phyloP scores from a whole-genome alignment of 495 filamentous ascomycete species.

The Acidiella bohemica region DNA sequence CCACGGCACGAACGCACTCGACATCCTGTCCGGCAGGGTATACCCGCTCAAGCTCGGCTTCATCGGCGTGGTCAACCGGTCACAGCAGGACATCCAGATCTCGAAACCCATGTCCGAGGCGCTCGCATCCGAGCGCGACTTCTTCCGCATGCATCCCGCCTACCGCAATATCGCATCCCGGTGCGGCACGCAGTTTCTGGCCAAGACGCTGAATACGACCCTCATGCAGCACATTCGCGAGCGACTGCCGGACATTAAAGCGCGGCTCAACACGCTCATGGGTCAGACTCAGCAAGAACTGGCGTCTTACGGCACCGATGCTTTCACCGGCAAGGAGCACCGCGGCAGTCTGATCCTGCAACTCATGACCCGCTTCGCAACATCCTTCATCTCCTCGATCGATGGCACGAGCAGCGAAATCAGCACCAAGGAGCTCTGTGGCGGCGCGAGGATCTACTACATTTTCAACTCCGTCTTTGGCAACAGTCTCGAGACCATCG shows the following conservation, averaged over 20 bases:
- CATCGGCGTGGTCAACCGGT: constrained; percentile 95
- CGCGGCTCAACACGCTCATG: constrained; percentile 93
- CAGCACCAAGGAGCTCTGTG: constrained; percentile 95
- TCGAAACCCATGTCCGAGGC: constrained; percentile 86
- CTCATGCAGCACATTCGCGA: constrained; percentile 96
- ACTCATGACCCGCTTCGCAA: constrained; percentile 95
- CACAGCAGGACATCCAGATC: constrained; percentile 94
- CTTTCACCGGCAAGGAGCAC: constrained; percentile 96
- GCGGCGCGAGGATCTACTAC: constrained; percentile 95
- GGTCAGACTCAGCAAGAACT: constrained; percentile 98
- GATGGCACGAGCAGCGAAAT: constrained; percentile 97
- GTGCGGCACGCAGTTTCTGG: constrained; percentile 89
- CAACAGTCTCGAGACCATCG: constrained; percentile 88
- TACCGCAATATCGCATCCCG: constrained; percentile 91
- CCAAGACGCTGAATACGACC: constrained; percentile 87
- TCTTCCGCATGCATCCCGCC: constrained; percentile 92
- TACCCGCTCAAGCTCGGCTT: constrained; percentile 97
- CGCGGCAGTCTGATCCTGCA: constrained; percentile 88
- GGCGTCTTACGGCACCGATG: constrained; percentile 94
- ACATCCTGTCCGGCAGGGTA: constrained; percentile 89
- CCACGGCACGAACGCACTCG: constrained; percentile 93
- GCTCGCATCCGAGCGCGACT: constrained; percentile 78
- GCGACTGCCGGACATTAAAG: constrained; percentile 93
- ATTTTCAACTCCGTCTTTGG: constrained; percentile 99
- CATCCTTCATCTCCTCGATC: constrained; percentile 96